These are phyloP conservation scores for Musa balbisiana DNA, from an alignment of 202 grass and related monocot genomes.

Conservation along the genomic window DNA sequence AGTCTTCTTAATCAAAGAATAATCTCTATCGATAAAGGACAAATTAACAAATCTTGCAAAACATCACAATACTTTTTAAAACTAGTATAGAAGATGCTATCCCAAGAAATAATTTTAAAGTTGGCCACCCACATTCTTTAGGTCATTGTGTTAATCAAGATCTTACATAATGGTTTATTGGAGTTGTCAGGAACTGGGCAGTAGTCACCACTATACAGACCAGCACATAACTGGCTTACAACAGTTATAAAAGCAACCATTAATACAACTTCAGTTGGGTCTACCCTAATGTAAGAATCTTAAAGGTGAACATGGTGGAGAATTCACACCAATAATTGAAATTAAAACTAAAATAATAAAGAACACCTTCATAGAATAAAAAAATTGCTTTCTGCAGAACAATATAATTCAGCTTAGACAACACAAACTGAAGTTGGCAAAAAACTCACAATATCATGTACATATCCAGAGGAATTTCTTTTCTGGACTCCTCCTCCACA, in stretches of 20 bases:
- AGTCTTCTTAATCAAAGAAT: not conserved
- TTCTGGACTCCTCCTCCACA: constrained; percentile 63
- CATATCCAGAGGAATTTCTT: constrained; percentile 62
- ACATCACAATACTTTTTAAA: not conserved
- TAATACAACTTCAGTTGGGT: not conserved
- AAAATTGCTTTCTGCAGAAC: not conserved
- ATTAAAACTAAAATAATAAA: not conserved
- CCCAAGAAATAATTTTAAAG: no score
- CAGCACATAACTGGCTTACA: not conserved
- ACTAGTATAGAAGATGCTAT: not conserved
- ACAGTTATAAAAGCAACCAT: not conserved
- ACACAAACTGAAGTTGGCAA: not conserved
- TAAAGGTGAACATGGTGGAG: not conserved
- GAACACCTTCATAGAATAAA: no score
- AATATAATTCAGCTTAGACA: not conserved
- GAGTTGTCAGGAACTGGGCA: not conserved
- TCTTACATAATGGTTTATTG: no score
- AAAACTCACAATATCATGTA: constrained; percentile 91
- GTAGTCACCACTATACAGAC: not conserved
- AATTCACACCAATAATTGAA: not conserved
- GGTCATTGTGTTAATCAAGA: no score
- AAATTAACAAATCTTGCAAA: not conserved
- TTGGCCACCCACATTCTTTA: no score
- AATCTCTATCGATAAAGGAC: not conserved
- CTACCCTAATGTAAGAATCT: not conserved